Base-by-base conservation (phyloP, 1,284 basidiomycete species). In the Tremellales sp. region DNA sequence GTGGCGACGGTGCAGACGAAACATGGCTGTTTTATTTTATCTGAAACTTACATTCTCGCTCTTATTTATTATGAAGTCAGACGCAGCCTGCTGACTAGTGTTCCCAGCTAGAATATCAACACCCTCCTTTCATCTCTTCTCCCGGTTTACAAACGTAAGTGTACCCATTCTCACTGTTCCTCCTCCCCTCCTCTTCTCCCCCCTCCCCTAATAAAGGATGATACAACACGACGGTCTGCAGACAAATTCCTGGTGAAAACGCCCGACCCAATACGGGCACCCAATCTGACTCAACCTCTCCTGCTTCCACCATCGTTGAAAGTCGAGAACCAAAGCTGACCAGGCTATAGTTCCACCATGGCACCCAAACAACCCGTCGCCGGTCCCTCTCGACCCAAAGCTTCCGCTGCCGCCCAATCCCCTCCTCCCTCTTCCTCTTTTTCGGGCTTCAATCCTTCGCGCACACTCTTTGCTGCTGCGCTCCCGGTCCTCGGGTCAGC, bases 21-120 rank as follows among this genome's bases (percentile, higher is more conserved):
- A 71, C 69, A 71, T 71, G 69, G 69, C 69, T 71, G 69, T 71
- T 70, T 70, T 71, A 71, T 57, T 62, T 59, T 50, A 67, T 59
- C 69, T 71, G 69, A 71, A 61, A 43, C 53, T 21, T 12, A 28
- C n/a, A 32, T 18, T 43, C 37, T 43, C 28, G 43, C 22, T 31
- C 45, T 37, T 25, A 33, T 28, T n/a, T 24, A 29, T 12, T 16
- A 39, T 48, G 32, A 26, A 48, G 43, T 35, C 6, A 13, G 29
- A 5, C 22, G 14, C 42, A 43, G 29, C 26, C 25, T 13, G 38
- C 40, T 42, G 40, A 42, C 40, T 29, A 28, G 18, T 39, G 7
- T 25, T 25, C 9, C 8, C 6, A 10, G 27, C 37, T 26, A 10
- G 29, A 31, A 10, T 10, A 10, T 10, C 10, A 10, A 10, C 10